Conservation (phyloP, 163 green algal genomes). For the Chloromonas sp. region DNA sequence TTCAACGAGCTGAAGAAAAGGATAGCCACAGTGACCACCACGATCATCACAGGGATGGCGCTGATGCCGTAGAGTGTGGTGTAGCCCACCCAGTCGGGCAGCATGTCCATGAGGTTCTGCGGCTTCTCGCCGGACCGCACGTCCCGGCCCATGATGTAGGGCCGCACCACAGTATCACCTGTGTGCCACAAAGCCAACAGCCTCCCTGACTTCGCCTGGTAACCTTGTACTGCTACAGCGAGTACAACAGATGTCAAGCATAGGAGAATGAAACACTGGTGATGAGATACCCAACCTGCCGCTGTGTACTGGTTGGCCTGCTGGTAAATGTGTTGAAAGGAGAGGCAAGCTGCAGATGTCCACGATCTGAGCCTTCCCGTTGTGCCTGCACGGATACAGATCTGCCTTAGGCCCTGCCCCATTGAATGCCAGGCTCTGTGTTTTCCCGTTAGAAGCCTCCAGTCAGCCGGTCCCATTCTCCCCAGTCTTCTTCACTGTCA, state of each 20-base stretch:
- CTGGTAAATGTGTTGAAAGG: background rate
- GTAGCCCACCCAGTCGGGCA: constrained; percentile 82
- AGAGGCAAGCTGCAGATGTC: background rate
- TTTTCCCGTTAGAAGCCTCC: too few species aligned
- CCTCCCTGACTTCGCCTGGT: background rate
- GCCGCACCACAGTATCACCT: constrained; percentile 38
- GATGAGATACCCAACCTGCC: too few species aligned
- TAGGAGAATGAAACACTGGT: too few species aligned
- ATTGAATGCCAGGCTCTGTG: too few species aligned
- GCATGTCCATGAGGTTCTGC: constrained; percentile 57
- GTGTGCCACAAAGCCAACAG: background rate
- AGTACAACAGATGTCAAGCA: too few species aligned
- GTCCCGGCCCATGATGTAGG: constrained; percentile 56
- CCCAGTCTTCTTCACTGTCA: background rate
- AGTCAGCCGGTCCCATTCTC: too few species aligned
- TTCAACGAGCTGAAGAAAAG: constrained; percentile 81
- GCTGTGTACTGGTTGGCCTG: background rate
- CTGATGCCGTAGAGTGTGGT: constrained; percentile 68
- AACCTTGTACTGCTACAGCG: background rate
- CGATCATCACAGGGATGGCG: constrained; percentile 69
- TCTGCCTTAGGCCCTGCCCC: too few species aligned
- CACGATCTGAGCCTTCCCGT: background rate
- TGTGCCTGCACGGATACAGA: too few species aligned
- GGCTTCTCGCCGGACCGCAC: constrained; percentile 61
- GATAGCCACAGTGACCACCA: constrained; percentile 51